phyloP scores from a whole-genome alignment of 371 early-diverging fungal genomes.

The Nematocida homosporus region DNA sequence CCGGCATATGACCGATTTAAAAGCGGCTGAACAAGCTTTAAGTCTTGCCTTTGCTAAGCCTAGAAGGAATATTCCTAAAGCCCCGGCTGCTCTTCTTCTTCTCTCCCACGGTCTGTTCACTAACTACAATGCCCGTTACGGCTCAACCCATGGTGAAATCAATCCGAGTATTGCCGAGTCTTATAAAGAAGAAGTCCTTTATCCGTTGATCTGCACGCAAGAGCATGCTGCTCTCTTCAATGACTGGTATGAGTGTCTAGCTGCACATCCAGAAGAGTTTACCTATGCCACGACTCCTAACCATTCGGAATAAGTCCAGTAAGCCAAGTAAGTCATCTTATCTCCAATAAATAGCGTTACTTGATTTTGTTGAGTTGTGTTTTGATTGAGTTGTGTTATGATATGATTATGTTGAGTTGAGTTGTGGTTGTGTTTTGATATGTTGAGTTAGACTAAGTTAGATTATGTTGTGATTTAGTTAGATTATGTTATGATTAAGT shows the following conservation, averaged over 20 bases:
- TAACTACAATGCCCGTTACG: slow-evolving; percentile 43
- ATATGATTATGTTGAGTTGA: no score
- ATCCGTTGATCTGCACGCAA: slow-evolving; percentile 47
- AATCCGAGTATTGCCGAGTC: slow-evolving; percentile 4
- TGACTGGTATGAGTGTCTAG: slow-evolving; percentile 48
- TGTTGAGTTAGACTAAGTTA: no score
- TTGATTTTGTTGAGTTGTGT: no score
- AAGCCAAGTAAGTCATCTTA: no score
- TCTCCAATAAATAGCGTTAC: no score
- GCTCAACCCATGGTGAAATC: slow-evolving; percentile 43
- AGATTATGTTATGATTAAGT: no score
- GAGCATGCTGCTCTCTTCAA: slow-evolving; percentile 23
- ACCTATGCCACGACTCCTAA: slow-evolving; percentile 1
- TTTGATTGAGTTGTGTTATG: no score
- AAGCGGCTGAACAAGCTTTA: slow-evolving; percentile 75
- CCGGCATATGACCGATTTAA: slow-evolving; percentile 57
- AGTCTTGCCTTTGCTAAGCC: slow-evolving; percentile 70
- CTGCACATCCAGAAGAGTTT: slow-evolving; percentile 43
- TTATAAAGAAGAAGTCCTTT: slow-evolving; percentile 47
- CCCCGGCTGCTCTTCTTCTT: slow-evolving; percentile 86
- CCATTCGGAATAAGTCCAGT: no score
- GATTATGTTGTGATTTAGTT: no score
- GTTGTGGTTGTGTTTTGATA: no score
- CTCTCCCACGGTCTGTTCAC: slow-evolving; percentile 72
- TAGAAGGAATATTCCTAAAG: slow-evolving; percentile 88